phyloP scores from a whole-genome alignment of 2,329 filamentous ascomycete species.

The Cryphonectria radicalis region DNA sequence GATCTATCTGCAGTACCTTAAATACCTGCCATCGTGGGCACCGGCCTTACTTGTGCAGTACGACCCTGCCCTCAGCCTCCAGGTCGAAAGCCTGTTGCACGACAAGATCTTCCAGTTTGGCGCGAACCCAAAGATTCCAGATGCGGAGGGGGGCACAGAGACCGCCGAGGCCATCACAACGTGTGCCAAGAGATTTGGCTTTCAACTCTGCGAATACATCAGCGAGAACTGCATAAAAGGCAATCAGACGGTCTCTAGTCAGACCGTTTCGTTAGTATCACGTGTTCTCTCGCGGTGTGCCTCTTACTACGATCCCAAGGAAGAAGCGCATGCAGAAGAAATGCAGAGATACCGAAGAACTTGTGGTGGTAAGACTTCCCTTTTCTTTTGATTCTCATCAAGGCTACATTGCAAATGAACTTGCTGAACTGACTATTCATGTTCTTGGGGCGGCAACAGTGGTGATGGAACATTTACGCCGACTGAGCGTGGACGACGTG shows the following conservation, averaged over 20 bases:
- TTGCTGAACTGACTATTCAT: neutral
- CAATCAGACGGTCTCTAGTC: conserved; percentile 46
- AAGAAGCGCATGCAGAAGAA: conserved; percentile 40
- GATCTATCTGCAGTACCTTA: conserved; percentile 38
- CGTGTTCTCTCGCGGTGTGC: conserved; percentile 49
- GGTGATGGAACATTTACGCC: conserved; percentile 54
- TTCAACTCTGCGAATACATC: conserved; percentile 52
- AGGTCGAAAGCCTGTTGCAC: conserved; percentile 50
- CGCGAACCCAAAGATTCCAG: conserved; percentile 35
- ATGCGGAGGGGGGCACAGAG: conserved; percentile 38
- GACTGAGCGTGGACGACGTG: conserved; percentile 59
- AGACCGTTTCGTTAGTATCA: conserved; percentile 48
- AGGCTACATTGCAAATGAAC: neutral
- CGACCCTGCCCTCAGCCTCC: conserved; percentile 47
- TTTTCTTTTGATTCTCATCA: too few relatives aligned
- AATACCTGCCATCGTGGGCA: conserved; percentile 51
- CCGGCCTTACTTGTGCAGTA: conserved; percentile 54
- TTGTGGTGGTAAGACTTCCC: conserved; percentile 41
- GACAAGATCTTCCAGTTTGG: conserved; percentile 48
- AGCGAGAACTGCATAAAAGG: conserved; percentile 51
- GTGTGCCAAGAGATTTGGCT: conserved; percentile 47
- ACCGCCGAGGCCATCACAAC: conserved; percentile 40
- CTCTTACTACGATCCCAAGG: conserved; percentile 43
- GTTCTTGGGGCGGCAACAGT: conserved; percentile 33
- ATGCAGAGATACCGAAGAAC: conserved; percentile 41